Evolutionary conservation across 139 green algal genomes (phyloP).

Genomic region (Edaphochlamys debaryana): DNA sequence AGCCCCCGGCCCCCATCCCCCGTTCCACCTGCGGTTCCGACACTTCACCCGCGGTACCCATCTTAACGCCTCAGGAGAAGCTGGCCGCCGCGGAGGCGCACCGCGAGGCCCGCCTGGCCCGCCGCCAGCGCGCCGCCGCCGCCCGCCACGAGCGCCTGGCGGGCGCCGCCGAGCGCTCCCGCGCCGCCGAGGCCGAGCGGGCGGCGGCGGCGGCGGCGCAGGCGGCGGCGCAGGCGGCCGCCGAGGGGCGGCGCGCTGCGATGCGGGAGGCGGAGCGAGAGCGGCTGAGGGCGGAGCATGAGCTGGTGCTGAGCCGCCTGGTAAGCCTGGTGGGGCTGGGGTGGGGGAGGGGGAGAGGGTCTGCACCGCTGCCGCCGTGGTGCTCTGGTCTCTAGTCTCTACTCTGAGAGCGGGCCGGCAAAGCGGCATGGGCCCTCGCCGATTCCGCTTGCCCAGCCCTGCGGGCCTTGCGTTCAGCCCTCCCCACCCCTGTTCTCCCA

Average conservation of each 20-base stretch:
- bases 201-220: neutral
- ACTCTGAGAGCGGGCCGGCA: too few species aligned
- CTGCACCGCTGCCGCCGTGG: too few species aligned
- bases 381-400: too few species aligned
- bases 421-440: too few species aligned
- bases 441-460: too few species aligned
- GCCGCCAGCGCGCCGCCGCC: neutral
- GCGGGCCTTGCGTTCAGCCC: neutral
- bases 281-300: constrained; percentile 51
- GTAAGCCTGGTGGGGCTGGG: constrained; percentile 25
- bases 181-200: neutral
- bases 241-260: constrained; percentile 46
- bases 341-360: neutral
- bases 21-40: too few species aligned
- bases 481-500: too few species aligned
- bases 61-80: too few species aligned
- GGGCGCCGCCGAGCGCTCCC: neutral
- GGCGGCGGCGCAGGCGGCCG: constrained; percentile 32
- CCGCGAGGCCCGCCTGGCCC: neutral
- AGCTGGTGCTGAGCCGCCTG: constrained; percentile 55
- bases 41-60: too few species aligned
- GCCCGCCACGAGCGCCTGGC: neutral
- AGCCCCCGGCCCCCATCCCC: too few species aligned
- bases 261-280: constrained; percentile 55
- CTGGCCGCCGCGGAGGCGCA: constrained; percentile 23